These are phyloP conservation scores for Stylosanthes scabra DNA, from an alignment of 331 rosid genomes.

Conservation along the genomic window DNA sequence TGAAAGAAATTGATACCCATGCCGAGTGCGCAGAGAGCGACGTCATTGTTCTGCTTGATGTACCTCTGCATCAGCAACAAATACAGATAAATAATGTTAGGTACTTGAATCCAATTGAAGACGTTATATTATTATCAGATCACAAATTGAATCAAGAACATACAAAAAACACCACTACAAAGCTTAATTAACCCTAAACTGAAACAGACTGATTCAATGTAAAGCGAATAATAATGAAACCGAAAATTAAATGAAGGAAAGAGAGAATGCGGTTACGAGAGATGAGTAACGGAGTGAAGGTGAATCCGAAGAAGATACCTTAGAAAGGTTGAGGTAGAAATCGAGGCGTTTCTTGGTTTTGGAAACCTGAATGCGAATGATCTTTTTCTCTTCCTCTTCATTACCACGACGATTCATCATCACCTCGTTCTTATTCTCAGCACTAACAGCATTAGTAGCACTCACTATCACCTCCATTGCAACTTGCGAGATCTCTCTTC, in stretches of 20 bases:
- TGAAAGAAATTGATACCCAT: slow-evolving; percentile 48
- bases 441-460: not conserved
- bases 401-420: not conserved
- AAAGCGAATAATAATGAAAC: not conserved
- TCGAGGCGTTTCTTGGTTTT: slow-evolving; percentile 58
- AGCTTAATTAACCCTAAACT: no score
- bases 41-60: slow-evolving; percentile 50
- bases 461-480: slow-evolving; percentile 1
- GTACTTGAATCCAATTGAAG: not conserved
- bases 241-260: not conserved
- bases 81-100: not conserved
- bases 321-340: slow-evolving; percentile 72
- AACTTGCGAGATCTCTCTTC: not conserved
- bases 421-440: slow-evolving; percentile 12
- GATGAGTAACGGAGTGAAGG: not conserved
- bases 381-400: slow-evolving; percentile 34
- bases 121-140: not conserved
- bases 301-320: slow-evolving; percentile 40
- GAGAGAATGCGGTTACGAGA: no score
- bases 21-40: slow-evolving; percentile 67
- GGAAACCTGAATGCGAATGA: slow-evolving; percentile 60
- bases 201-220: not conserved
- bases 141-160: not conserved
- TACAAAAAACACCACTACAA: no score
- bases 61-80: slow-evolving; percentile 55